Percentiles rank a stretch among this genome's conserved stretches.
phyloP scores from a whole-genome alignment of 2,329 filamentous ascomycete genomes.

The Alternaria conjuncta region DNA sequence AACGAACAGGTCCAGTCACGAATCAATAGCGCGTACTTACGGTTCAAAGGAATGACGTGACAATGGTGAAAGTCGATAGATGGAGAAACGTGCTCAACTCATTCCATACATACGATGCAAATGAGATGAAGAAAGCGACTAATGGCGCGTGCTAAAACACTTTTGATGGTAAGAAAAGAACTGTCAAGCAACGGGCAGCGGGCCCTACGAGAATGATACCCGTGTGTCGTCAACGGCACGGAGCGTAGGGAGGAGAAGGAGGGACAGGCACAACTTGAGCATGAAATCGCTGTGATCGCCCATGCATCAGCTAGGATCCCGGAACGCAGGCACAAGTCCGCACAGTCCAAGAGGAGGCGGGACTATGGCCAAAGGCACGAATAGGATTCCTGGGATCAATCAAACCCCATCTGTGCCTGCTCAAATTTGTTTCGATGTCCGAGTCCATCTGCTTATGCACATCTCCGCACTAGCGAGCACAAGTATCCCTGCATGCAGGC shows the following conservation, averaged over 20 bases:
- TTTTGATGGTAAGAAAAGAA: constrained; percentile 16
- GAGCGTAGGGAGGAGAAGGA: constrained; percentile 32
- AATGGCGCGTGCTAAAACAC: constrained; percentile 19
- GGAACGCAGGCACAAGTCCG: constrained; percentile 36
- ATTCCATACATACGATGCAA: constrained; percentile 1
- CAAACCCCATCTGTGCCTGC: constrained; percentile 29
- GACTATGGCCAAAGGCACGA: constrained; percentile 29
- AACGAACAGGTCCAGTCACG: not conserved
- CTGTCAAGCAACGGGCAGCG: constrained; percentile 12
- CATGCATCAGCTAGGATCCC: constrained; percentile 34
- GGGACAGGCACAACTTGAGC: constrained; percentile 35
- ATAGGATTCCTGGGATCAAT: constrained; percentile 27
- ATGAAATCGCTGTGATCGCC: constrained; percentile 42
- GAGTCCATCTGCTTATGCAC: constrained; percentile 41
- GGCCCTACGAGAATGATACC: constrained; percentile 22
- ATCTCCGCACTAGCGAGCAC: constrained; percentile 34
- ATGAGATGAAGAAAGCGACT: constrained; percentile 14
- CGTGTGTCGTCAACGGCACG: constrained; percentile 36
- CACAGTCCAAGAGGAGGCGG: constrained; percentile 40
- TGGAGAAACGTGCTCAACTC: constrained; percentile 2
- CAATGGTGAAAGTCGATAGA: not conserved
- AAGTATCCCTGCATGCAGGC: constrained; percentile 38
- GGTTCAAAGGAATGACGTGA: constrained; percentile 6
- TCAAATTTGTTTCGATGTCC: constrained; percentile 41
- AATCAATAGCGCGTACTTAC: constrained; percentile 15